Percentiles rank a stretch among this genome's conserved stretches.
These are phyloP conservation scores for Epichloe sp. DNA, from an alignment of 2,329 filamentous ascomycete genomes.

Conservation along the genomic window DNA sequence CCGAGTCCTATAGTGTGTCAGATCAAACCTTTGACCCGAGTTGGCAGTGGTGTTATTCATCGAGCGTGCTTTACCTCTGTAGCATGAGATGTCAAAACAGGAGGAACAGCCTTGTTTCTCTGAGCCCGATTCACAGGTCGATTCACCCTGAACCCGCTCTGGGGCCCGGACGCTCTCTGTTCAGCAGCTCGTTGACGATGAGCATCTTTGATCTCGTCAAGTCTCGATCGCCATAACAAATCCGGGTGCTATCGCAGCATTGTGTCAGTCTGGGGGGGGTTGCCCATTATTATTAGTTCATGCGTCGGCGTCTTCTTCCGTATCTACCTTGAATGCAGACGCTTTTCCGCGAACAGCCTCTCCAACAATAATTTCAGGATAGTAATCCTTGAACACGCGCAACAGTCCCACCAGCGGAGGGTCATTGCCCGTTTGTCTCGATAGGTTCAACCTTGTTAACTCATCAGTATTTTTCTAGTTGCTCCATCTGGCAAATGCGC, in stretches of 20 bases:
- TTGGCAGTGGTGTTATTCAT: neutral
- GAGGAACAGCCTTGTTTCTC: constrained; percentile 39
- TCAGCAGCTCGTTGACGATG: constrained; percentile 35
- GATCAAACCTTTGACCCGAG: no score
- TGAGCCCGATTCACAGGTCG: constrained; percentile 24
- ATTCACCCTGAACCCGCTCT: constrained; percentile 49
- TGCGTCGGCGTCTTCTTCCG: neutral
- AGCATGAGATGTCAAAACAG: constrained; percentile 61
- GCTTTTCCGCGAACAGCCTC: constrained; percentile 49
- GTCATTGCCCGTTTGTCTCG: constrained; percentile 55
- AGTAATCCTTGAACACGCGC: constrained; percentile 81
- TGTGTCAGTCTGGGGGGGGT: constrained; percentile 1
- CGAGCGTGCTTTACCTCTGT: constrained; percentile 40
- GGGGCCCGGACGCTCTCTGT: constrained; percentile 21
- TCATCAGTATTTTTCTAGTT: neutral
- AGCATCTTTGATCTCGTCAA: constrained; percentile 52
- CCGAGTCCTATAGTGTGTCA: constrained; percentile 31
- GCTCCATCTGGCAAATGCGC: constrained; percentile 2
- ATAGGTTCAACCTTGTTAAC: constrained; percentile 42
- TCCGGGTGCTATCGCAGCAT: constrained; percentile 49
- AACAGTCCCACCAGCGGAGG: constrained; percentile 61
- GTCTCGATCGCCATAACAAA: constrained; percentile 55
- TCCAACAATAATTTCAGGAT: constrained; percentile 74
- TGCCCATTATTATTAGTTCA: no score
- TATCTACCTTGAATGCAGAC: constrained; percentile 43